These are phyloP conservation scores for Penicillium sp. DNA, from an alignment of 2,329 filamentous ascomycete species.

Conservation along the genomic window DNA sequence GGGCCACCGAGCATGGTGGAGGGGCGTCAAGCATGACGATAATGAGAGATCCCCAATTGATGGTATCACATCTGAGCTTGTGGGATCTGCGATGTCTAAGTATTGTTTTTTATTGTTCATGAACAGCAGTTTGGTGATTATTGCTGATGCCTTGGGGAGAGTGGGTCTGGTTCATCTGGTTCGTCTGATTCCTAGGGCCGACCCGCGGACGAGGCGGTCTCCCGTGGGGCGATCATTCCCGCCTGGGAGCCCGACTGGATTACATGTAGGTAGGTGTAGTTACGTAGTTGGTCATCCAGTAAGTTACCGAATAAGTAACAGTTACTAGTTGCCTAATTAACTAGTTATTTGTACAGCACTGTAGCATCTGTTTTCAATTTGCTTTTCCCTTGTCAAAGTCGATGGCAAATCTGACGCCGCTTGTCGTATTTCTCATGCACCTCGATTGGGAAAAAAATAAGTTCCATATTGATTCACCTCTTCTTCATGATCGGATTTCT, in stretches of 20 bases:
- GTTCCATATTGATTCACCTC: not conserved
- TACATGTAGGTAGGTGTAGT: not conserved
- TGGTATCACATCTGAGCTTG: not conserved
- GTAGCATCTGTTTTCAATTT: too few species aligned
- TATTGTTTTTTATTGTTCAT: not conserved
- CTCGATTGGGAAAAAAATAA: not conserved
- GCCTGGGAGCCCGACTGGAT: not conserved
- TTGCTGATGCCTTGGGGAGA: not conserved
- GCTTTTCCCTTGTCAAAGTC: too few species aligned
- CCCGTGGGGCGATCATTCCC: not conserved
- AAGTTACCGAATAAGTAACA: too few species aligned
- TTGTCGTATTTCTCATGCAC: not conserved
- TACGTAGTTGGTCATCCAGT: not conserved
- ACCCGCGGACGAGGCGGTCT: not conserved
- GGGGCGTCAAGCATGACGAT: slow-evolving; percentile 9
- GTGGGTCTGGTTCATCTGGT: not conserved
- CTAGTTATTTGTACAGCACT: too few species aligned
- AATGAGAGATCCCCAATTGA: not conserved
- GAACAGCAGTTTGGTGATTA: not conserved
- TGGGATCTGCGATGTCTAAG: not conserved
- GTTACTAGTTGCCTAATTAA: too few species aligned
- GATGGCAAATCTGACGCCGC: not conserved
- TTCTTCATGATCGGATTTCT: not conserved
- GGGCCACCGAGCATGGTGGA: slow-evolving; percentile 16
- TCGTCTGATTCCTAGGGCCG: not conserved